These are phyloP conservation scores for Allium cepa DNA, from an alignment of 106 monocot genomes.

Conservation along the genomic window DNA sequence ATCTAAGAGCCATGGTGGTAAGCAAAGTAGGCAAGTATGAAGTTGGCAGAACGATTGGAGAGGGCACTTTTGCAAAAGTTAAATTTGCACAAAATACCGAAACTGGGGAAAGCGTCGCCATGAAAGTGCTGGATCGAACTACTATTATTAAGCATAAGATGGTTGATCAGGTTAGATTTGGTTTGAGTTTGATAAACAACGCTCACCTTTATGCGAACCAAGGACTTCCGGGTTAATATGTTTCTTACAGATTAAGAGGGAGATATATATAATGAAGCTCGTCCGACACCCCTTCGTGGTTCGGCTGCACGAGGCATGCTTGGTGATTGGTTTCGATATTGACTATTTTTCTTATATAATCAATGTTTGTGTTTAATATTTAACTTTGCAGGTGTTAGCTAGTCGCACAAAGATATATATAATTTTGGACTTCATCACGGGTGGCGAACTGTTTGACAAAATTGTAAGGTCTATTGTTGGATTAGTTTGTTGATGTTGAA, in stretches of 20 bases:
- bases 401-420: slow-evolving; percentile 93
- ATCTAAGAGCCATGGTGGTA: slow-evolving; percentile 1
- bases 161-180: slow-evolving; percentile 49
- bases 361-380: background rate
- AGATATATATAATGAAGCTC: slow-evolving; percentile 97
- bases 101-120: slow-evolving; percentile 74
- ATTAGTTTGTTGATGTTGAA: too few species aligned
- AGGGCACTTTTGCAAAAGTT: slow-evolving; percentile 79
- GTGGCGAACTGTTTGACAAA: slow-evolving; percentile 93
- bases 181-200: background rate
- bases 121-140: slow-evolving; percentile 66
- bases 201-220: too few species aligned
- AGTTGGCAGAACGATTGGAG: slow-evolving; percentile 74
- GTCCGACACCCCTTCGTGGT: slow-evolving; percentile 88
- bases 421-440: slow-evolving; percentile 90
- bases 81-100: slow-evolving; percentile 85
- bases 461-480: slow-evolving; percentile 44
- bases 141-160: slow-evolving; percentile 81
- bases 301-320: slow-evolving; percentile 68
- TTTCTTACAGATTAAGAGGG: slow-evolving; percentile 70
- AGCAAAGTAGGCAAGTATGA: slow-evolving; percentile 75
- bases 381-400: slow-evolving; percentile 64
- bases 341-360: too few species aligned
- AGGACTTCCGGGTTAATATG: background rate
- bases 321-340: background rate